Conservation (phyloP, 768 basidiomycete species). For the Dioszegia aurantiaca region DNA sequence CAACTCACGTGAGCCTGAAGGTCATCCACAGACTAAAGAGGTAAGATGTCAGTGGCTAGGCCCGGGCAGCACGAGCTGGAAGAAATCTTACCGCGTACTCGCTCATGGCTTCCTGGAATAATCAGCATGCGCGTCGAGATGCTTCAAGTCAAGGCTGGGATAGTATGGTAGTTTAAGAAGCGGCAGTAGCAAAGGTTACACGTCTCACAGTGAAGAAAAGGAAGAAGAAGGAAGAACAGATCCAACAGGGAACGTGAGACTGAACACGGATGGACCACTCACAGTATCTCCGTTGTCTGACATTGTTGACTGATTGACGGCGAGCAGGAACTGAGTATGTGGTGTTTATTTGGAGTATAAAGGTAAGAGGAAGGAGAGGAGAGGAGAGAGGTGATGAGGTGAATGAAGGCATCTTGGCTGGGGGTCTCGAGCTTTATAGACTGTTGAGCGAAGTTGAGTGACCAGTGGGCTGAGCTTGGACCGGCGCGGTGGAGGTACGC, state of each 20-base stretch:
- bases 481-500: conserved; percentile 1
- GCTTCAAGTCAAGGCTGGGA: too few species aligned
- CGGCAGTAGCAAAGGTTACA: too few species aligned
- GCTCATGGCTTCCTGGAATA: neutral
- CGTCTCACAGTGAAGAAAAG: too few species aligned
- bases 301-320: conserved; percentile 18
- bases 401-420: conserved; percentile 2
- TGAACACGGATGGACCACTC: conserved; percentile 9
- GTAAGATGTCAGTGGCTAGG: neutral
- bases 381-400: conserved; percentile 4
- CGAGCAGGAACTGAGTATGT: neutral
- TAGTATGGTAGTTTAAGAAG: neutral
- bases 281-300: conserved; percentile 41
- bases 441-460: too few species aligned
- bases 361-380: conserved; percentile 15
- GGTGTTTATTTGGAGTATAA: neutral
- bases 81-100: conserved; percentile 6
- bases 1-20: conserved; percentile 44
- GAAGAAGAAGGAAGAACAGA: neutral
- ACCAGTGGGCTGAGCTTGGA: neutral
- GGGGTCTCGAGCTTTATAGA: neutral
- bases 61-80: neutral
- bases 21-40: conserved; percentile 42
- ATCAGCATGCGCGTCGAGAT: neutral
- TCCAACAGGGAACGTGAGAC: neutral